phyloP scores from a whole-genome alignment of 2,329 filamentous ascomycete species.

The Davidsoniella eucalypti region DNA sequence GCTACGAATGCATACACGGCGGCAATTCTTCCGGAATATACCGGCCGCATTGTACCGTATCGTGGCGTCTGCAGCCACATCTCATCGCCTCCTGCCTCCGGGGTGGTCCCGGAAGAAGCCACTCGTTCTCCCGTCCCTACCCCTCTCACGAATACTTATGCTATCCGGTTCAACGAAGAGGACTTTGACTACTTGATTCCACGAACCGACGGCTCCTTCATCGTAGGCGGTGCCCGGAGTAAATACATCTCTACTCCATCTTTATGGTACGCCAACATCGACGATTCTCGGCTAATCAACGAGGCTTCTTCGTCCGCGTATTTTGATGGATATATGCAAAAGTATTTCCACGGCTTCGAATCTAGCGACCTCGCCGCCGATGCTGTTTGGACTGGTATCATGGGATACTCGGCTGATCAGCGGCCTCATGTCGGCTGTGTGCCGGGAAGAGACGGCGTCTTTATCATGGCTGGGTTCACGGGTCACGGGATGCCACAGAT shows the following conservation, averaged over 20 bases:
- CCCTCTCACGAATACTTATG: conserved; percentile 12
- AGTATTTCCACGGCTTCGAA: conserved; percentile 32
- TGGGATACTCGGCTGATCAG: conserved; percentile 26
- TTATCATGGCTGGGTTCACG: conserved; percentile 31
- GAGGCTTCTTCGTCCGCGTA: conserved; percentile 22
- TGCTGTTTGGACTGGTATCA: conserved; percentile 21
- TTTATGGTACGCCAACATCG: conserved; percentile 28
- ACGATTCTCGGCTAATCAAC: conserved; percentile 30
- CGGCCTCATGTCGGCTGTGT: conserved; percentile 29
- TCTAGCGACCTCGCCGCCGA: conserved; percentile 21
- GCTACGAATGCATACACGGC: conserved; percentile 18
- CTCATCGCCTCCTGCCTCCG: not conserved
- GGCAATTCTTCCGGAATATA: conserved; percentile 16
- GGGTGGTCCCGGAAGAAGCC: not conserved
- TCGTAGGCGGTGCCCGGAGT: conserved; percentile 14
- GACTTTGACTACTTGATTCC: conserved; percentile 18
- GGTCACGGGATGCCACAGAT: conserved; percentile 35
- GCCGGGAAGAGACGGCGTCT: conserved; percentile 24
- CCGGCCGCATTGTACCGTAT: conserved; percentile 11
- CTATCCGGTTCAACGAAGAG: conserved; percentile 14
- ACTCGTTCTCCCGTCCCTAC: not conserved
- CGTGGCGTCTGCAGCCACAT: conserved; percentile 13
- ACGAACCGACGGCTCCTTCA: conserved; percentile 13
- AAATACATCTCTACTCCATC: conserved; percentile 20
- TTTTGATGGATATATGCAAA: conserved; percentile 32